Percentiles rank a stretch among this genome's conserved stretches.
Evolutionary conservation across 768 basidiomycete species (phyloP).

Genomic region (Mycena vitilis): DNA sequence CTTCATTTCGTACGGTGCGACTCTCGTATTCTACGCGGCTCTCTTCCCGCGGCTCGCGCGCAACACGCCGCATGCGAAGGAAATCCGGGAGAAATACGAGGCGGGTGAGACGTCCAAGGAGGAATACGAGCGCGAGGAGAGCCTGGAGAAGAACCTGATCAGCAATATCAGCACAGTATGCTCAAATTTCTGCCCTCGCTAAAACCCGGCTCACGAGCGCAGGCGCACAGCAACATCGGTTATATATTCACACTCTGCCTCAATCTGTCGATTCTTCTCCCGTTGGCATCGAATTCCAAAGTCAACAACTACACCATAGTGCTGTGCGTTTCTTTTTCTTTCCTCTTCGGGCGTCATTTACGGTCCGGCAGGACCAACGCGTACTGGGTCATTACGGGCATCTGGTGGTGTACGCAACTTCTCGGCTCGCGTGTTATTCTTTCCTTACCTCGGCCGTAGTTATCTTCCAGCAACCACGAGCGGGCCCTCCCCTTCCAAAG

Average conservation of each 20-base stretch:
- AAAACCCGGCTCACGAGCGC: background rate
- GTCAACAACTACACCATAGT: constrained; percentile 83
- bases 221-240: constrained; percentile 84
- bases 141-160: constrained; percentile 85
- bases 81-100: constrained; percentile 66
- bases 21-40: constrained; percentile 84
- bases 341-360: background rate
- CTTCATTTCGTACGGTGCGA: constrained; percentile 84
- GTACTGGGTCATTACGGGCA: constrained; percentile 83
- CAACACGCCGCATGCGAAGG: constrained; percentile 74
- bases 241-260: constrained; percentile 74
- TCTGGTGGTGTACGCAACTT: constrained; percentile 84
- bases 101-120: constrained; percentile 68
- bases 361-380: constrained; percentile 63
- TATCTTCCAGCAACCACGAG: constrained; percentile 86
- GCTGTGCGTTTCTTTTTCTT: constrained; percentile 58
- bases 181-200: constrained; percentile 2
- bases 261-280: constrained; percentile 78
- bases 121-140: constrained; percentile 80
- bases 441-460: constrained; percentile 54
- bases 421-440: background rate
- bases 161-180: constrained; percentile 86
- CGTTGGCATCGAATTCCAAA: constrained; percentile 64
- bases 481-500: constrained; percentile 82
- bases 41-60: constrained; percentile 84